These are phyloP conservation scores for Cucurbita moschata DNA, from an alignment of 306 rosid species.

Conservation along the genomic window DNA sequence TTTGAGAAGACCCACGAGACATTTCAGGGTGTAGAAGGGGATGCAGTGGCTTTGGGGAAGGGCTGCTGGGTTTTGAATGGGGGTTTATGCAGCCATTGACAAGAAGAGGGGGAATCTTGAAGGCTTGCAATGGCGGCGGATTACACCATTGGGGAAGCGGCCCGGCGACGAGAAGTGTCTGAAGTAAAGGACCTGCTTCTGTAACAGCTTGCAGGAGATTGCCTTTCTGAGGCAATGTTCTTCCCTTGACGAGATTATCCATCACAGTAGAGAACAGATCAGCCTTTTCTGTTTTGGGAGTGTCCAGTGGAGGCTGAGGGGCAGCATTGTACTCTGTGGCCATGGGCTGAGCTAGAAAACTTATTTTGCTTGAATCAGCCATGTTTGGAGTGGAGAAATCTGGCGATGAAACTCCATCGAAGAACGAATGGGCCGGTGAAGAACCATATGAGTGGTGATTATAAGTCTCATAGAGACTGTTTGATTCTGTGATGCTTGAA, in stretches of 20 bases:
- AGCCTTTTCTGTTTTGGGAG: background rate
- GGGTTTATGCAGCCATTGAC: slow-evolving; percentile 17
- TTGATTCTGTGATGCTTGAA: slow-evolving; percentile 41
- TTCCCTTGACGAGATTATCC: slow-evolving; percentile 25
- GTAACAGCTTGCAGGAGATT: slow-evolving; percentile 44
- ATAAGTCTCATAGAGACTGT: slow-evolving; percentile 34
- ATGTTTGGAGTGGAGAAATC: slow-evolving; percentile 42
- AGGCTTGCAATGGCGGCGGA: slow-evolving; percentile 47
- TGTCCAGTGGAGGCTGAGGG: background rate
- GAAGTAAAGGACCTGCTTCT: slow-evolving; percentile 57
- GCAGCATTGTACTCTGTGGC: slow-evolving; percentile 15
- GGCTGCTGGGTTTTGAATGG: background rate
- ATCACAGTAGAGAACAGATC: slow-evolving; percentile 31
- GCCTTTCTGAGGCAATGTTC: slow-evolving; percentile 47
- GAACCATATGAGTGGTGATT: slow-evolving; percentile 37
- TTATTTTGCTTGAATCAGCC: slow-evolving; percentile 31
- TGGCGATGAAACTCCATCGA: slow-evolving; percentile 48
- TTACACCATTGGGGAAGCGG: slow-evolving; percentile 66
- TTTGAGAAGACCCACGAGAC: slow-evolving; percentile 18
- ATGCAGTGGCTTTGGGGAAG: slow-evolving; percentile 7
- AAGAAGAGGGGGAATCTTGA: slow-evolving; percentile 36
- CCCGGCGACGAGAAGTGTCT: slow-evolving; percentile 41
- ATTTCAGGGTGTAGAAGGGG: slow-evolving; percentile 8
- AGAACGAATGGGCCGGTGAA: slow-evolving; percentile 50
- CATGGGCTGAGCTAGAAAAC: slow-evolving; percentile 16